These are phyloP conservation scores for Scheffersomyces coipomensis DNA, from an alignment of 805 yeast species.

Conservation along the genomic window DNA sequence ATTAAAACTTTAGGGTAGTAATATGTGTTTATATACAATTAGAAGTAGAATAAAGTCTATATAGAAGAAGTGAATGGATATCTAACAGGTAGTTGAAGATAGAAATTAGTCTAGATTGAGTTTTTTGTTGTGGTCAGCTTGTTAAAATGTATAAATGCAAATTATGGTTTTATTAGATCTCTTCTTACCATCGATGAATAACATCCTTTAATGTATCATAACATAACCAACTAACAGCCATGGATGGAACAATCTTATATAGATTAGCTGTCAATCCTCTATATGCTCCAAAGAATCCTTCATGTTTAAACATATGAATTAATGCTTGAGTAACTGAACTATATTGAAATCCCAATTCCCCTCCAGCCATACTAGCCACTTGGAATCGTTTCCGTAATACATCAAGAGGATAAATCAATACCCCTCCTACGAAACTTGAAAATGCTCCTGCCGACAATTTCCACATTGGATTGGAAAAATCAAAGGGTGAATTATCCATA, in stretches of 20 bases:
- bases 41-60: neutral
- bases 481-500: slow-evolving; percentile 32
- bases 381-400: slow-evolving; percentile 86
- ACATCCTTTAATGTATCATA: slow-evolving; percentile 66
- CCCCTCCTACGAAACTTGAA: slow-evolving; percentile 88
- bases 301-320: slow-evolving; percentile 61
- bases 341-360: slow-evolving; percentile 80
- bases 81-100: no score
- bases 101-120: no score
- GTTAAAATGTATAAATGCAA: no score
- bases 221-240: slow-evolving; percentile 94
- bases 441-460: slow-evolving; percentile 79
- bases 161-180: no score
- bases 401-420: slow-evolving; percentile 89
- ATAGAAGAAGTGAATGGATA: neutral
- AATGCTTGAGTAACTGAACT: slow-evolving; percentile 75
- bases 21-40: neutral
- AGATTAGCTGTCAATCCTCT: slow-evolving; percentile 77
- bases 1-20: no score
- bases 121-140: no score
- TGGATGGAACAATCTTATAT: slow-evolving; percentile 88
- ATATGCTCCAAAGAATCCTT: slow-evolving; percentile 73
- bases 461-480: slow-evolving; percentile 47
- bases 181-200: slow-evolving; percentile 33
- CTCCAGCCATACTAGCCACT: slow-evolving; percentile 78